A percentile compares a stretch with the other conserved stretches of the same genome.
Evolutionary conservation across 176 grass and related monocot species (phyloP).

Genomic region (Cenchrus fungigraminus): DNA sequence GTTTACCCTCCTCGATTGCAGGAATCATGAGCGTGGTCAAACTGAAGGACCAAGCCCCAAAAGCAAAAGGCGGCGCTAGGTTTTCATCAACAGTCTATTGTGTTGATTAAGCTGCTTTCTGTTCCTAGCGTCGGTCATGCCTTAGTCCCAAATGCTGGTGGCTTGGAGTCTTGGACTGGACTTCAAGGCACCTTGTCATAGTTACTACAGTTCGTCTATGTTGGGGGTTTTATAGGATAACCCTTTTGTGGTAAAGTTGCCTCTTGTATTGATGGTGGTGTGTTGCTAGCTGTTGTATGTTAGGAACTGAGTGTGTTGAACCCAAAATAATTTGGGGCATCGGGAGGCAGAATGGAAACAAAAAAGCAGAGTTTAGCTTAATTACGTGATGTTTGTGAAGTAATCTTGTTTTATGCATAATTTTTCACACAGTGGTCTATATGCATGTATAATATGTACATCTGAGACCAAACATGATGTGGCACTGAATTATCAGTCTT

Average conservation of each 20-base stretch:
- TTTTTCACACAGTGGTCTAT: neutral
- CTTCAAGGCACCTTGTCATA: neutral
- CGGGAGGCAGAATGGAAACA: neutral
- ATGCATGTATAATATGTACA: too few relatives aligned
- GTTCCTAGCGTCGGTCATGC: neutral
- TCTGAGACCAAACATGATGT: neutral
- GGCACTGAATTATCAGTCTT: neutral
- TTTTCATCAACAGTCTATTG: neutral
- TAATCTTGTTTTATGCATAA: neutral
- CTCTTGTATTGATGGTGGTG: conserved; percentile 1
- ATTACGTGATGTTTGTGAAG: neutral
- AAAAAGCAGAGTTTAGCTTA: neutral
- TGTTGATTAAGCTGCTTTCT: neutral
- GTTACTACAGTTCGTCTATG: neutral
- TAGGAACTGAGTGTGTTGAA: neutral
- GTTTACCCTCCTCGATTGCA: conserved; percentile 8
- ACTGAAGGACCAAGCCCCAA: neutral
- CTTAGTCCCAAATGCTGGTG: conserved; percentile 1
- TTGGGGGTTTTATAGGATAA: neutral
- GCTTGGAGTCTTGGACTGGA: conserved; percentile 2
- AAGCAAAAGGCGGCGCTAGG: neutral
- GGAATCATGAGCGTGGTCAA: neutral
- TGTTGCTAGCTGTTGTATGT: neutral
- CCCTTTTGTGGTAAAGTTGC: neutral
- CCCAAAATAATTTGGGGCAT: neutral